Evolutionary conservation across 164 flowering plant species (phyloP).

Genomic region (Vitis amurensis): DNA sequence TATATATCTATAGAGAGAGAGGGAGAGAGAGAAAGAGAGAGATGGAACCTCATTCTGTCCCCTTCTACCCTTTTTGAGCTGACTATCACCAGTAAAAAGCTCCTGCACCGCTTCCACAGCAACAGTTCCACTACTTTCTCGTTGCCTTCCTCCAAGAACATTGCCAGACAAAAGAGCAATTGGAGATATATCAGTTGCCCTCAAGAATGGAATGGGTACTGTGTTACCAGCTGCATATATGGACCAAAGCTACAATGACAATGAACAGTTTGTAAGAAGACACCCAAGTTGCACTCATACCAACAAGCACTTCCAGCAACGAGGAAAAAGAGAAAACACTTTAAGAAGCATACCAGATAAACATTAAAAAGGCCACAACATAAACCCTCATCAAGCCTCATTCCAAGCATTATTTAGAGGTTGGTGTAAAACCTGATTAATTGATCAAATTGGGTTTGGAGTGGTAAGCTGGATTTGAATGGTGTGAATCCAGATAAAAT

Average conservation of each 20-base stretch:
- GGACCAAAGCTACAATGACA: conserved; percentile 80
- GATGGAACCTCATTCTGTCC: conserved; percentile 76
- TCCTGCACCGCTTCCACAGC: conserved; percentile 92
- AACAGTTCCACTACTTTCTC: conserved; percentile 35
- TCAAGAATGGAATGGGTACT: conserved; percentile 92
- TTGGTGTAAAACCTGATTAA: no score
- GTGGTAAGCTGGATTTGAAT: no score
- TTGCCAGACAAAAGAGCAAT: conserved; percentile 88
- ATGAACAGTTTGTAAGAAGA: conserved; percentile 2
- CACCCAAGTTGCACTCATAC: background rate
- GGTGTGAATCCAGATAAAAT: no score
- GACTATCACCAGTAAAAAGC: conserved; percentile 84
- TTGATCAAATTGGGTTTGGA: no score
- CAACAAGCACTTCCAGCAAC: background rate
- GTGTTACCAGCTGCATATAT: conserved; percentile 98
- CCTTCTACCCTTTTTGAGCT: conserved; percentile 80
- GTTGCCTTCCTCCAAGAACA: conserved; percentile 54
- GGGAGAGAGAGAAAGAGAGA: conserved; percentile 1
- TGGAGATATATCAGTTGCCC: conserved; percentile 96
- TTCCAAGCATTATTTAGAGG: background rate
- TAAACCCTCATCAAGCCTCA: background rate
- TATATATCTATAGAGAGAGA: no score
- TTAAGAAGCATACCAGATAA: background rate
- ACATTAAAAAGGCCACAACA: background rate
- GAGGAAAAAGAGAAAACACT: background rate